Percentiles rank a stretch among this genome's conserved stretches.
phyloP scores from a whole-genome alignment of 495 filamentous ascomycete genomes.

The Zalerion maritima region DNA sequence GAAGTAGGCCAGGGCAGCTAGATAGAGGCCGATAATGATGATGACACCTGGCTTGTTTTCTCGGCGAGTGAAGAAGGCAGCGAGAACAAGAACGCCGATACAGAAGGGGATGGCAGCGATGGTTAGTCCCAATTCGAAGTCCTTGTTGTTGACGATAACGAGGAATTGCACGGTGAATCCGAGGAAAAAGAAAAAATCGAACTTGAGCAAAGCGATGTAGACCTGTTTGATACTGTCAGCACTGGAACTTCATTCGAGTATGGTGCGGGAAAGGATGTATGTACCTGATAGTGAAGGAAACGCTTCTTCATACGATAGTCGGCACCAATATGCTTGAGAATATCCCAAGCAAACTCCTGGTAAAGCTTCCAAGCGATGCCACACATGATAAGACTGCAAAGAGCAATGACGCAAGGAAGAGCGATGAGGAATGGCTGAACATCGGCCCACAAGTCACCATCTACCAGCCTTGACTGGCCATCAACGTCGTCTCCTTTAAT shows the following conservation, averaged over 20 bases:
- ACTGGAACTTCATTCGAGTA: slow-evolving; percentile 2
- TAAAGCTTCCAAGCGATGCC: slow-evolving; percentile 87
- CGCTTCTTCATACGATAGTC: slow-evolving; percentile 93
- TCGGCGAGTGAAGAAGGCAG: slow-evolving; percentile 68
- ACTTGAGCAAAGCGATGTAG: slow-evolving; percentile 94
- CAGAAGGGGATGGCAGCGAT: slow-evolving; percentile 82
- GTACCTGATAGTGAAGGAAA: slow-evolving; percentile 90
- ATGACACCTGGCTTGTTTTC: slow-evolving; percentile 71
- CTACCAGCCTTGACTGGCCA: slow-evolving; percentile 19
- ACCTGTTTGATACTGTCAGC: slow-evolving; percentile 46
- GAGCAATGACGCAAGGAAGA: slow-evolving; percentile 67
- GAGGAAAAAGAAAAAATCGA: slow-evolving; percentile 99
- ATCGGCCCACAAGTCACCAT: slow-evolving; percentile 44
- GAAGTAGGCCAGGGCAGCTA: slow-evolving; percentile 87
- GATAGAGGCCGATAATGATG: slow-evolving; percentile 68
- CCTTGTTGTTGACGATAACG: slow-evolving; percentile 63
- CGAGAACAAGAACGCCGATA: slow-evolving; percentile 69
- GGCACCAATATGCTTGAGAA: slow-evolving; percentile 97
- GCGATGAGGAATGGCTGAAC: slow-evolving; percentile 68
- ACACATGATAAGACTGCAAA: slow-evolving; percentile 56
- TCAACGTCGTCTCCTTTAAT: slow-evolving; percentile 21
- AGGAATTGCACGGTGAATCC: slow-evolving; percentile 96
- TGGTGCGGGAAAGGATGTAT: slow-evolving; percentile 7
- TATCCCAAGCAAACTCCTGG: slow-evolving; percentile 97
- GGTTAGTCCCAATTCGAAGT: slow-evolving; percentile 72